Conservation (phyloP, 345 rosid species). For the Raphanus sativus region DNA sequence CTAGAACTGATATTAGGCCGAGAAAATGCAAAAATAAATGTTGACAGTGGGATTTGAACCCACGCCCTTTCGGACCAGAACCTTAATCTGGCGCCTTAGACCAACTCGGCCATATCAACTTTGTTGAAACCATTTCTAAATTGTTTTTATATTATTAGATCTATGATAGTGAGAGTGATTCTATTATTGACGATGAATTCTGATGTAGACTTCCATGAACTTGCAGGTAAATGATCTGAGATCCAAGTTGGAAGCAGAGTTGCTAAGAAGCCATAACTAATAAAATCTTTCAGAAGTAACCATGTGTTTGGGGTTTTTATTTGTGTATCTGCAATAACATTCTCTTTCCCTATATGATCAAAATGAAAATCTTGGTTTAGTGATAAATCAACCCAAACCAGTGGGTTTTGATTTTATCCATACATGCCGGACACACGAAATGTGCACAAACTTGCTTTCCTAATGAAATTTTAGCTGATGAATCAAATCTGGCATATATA, state of each 20-base stretch:
- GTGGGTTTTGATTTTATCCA: background rate
- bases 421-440: background rate
- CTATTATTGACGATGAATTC: background rate
- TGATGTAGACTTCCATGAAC: background rate
- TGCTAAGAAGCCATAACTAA: background rate
- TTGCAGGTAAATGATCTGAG: background rate
- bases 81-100: slow-evolving; percentile 92
- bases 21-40: slow-evolving; percentile 9
- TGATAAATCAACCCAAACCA: background rate
- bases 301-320: background rate
- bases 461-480: background rate
- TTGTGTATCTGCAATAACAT: background rate
- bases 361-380: background rate
- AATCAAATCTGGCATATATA: background rate
- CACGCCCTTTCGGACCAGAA: slow-evolving; percentile 99
- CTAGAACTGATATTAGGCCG: background rate
- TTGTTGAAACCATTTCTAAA: background rate
- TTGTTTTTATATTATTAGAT: too few species aligned
- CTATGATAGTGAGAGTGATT: background rate
- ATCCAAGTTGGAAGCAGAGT: background rate
- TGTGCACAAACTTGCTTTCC: background rate
- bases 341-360: background rate
- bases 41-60: slow-evolving; percentile 98
- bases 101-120: slow-evolving; percentile 98
- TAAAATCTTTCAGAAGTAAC: background rate